Evolutionary conservation across 768 basidiomycete species (phyloP).

Genomic region (Crepidotus variabilis): DNA sequence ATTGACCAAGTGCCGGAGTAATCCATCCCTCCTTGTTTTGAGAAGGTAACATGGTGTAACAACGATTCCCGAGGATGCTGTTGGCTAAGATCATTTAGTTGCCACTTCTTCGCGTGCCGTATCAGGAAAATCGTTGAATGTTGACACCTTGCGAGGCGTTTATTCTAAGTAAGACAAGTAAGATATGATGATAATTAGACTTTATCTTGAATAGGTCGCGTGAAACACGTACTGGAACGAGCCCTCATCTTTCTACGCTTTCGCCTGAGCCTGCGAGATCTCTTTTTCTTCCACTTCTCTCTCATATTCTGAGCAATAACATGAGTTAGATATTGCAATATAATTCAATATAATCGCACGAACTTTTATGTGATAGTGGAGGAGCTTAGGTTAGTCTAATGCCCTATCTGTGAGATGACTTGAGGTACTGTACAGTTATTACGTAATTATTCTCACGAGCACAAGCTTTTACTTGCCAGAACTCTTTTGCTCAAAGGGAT

Average conservation of each 20-base stretch:
- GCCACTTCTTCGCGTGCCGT: no score
- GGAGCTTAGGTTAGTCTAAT: slow-evolving; percentile 17
- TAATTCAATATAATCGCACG: slow-evolving; percentile 7
- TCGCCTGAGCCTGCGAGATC: slow-evolving; percentile 87
- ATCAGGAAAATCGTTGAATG: no score
- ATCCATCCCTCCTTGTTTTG: no score
- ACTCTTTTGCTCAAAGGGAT: no score
- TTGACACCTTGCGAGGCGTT: slow-evolving; percentile 21
- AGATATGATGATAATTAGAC: neutral
- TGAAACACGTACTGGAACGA: slow-evolving; percentile 73
- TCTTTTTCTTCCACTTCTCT: slow-evolving; percentile 98
- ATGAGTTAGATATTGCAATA: neutral
- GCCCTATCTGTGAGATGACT: slow-evolving; percentile 7
- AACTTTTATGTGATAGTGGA: slow-evolving; percentile 31
- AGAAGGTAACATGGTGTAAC: no score
- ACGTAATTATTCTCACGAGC: slow-evolving; percentile 31
- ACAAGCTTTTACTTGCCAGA: no score
- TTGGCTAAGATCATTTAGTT: no score
- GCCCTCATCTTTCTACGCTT: slow-evolving; percentile 97
- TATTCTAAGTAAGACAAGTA: slow-evolving; percentile 29
- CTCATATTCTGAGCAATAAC: slow-evolving; percentile 58
- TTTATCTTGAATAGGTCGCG: neutral
- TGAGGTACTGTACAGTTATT: slow-evolving; percentile 42
- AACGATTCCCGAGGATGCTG: no score
- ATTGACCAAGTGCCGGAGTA: no score